A percentile compares a stretch with the other conserved stretches of the same genome.
Evolutionary conservation across 306 rosid species (phyloP).

Genomic region (Hippophae tibetana): DNA sequence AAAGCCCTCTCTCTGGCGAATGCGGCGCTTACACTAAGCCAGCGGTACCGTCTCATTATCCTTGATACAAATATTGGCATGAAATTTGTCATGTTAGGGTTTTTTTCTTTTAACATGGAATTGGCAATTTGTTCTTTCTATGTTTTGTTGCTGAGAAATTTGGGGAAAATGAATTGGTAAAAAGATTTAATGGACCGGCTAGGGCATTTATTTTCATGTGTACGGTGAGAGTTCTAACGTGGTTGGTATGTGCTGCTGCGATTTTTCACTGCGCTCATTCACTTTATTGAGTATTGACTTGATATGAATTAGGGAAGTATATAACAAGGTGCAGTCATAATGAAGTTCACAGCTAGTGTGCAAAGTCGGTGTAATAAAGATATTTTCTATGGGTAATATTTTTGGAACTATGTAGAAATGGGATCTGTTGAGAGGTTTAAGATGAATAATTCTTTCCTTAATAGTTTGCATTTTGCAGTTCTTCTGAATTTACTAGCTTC

Average conservation of each 20-base stretch:
- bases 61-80: neutral
- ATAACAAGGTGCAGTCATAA: too few species aligned
- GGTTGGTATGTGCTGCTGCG: neutral
- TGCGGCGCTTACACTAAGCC: conserved; percentile 65
- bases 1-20: conserved; percentile 46
- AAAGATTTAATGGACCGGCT: neutral
- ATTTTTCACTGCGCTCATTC: too few species aligned
- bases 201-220: neutral
- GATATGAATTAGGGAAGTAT: too few species aligned
- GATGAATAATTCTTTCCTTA: neutral
- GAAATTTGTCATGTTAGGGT: neutral
- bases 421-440: neutral
- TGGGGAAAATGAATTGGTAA: conserved; percentile 1
- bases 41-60: conserved; percentile 40
- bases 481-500: neutral
- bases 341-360: neutral
- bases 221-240: neutral
- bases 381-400: too few species aligned
- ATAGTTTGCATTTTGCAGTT: neutral
- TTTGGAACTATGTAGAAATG: neutral
- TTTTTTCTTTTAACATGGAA: neutral
- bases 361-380: neutral
- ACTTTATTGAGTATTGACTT: too few species aligned
- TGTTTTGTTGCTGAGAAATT: conserved; percentile 20
- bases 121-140: neutral